These are phyloP conservation scores for Nothophoma quercina DNA, from an alignment of 2,329 filamentous ascomycete genomes.

Conservation along the genomic window DNA sequence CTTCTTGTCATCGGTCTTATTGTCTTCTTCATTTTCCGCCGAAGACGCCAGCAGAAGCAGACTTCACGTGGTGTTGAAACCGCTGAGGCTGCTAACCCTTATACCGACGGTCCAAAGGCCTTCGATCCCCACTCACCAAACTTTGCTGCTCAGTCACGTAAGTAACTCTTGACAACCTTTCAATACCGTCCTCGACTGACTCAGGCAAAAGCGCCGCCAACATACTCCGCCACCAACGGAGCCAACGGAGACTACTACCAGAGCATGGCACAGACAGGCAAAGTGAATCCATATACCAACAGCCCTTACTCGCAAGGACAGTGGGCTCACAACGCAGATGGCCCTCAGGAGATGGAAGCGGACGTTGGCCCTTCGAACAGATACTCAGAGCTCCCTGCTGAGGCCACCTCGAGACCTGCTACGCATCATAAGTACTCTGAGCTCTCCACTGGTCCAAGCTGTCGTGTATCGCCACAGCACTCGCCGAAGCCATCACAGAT, in stretches of 20 bases:
- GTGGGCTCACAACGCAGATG: constrained; percentile 24
- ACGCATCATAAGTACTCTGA: constrained; percentile 28
- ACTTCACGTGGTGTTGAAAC: neutral
- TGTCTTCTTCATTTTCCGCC: constrained; percentile 33
- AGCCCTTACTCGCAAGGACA: constrained; percentile 20
- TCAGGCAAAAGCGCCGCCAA: constrained; percentile 31
- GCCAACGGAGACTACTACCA: constrained; percentile 29
- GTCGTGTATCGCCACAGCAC: constrained; percentile 25
- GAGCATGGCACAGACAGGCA: constrained; percentile 12
- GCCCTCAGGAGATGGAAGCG: constrained; percentile 30
- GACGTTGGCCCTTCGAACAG: constrained; percentile 19
- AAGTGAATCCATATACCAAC: constrained; percentile 18
- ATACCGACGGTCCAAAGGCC: constrained; percentile 23
- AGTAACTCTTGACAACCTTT: neutral
- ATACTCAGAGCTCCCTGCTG: constrained; percentile 37
- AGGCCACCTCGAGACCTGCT: constrained; percentile 9
- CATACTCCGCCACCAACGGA: constrained; percentile 32
- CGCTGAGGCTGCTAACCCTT: constrained; percentile 13
- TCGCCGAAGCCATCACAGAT: constrained; percentile 27
- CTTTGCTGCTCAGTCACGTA: constrained; percentile 34
- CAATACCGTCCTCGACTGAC: neutral
- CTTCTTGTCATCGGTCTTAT: constrained; percentile 36
- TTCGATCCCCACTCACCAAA: constrained; percentile 18
- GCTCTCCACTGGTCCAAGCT: constrained; percentile 31
- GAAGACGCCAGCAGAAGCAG: constrained; percentile 16